phyloP scores from a whole-genome alignment of 2,329 filamentous ascomycete species.

The Colletotrichum kahawae region DNA sequence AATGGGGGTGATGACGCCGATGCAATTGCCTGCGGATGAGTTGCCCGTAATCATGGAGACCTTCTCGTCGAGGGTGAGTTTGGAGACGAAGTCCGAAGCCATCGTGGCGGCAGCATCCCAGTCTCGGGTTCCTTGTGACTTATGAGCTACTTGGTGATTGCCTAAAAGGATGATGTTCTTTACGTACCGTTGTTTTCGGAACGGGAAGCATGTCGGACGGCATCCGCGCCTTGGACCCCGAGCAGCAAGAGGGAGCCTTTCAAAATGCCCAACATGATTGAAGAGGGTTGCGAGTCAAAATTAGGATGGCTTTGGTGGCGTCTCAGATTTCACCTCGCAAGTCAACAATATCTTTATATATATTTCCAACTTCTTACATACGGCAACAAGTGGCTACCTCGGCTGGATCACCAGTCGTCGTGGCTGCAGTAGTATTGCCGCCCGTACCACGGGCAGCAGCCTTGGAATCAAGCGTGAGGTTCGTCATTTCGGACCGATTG shows the following conservation, averaged over 20 bases:
- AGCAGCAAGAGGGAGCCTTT: neutral
- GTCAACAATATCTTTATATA: neutral
- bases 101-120: constrained; percentile 66
- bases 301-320: neutral
- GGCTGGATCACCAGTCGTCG: fast-evolving
- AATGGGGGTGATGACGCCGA: constrained; percentile 50
- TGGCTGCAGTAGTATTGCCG: neutral
- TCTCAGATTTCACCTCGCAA: fast-evolving
- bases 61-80: constrained; percentile 71
- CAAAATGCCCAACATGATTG: neutral
- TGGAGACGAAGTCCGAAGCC: constrained; percentile 59
- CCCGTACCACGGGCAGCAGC: neutral
- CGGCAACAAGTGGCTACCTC: neutral
- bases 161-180: fast-evolving
- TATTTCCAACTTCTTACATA: fast-evolving
- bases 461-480: fast-evolving
- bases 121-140: neutral
- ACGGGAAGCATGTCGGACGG: neutral
- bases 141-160: neutral
- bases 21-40: constrained; percentile 25
- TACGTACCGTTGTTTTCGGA: neutral
- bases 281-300: neutral
- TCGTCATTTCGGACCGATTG: neutral
- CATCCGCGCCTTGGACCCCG: fast-evolving
- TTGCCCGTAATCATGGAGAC: constrained; percentile 36